These are phyloP conservation scores for Teratosphaeria destructans DNA, from an alignment of 2,329 filamentous ascomycete species.

Conservation along the genomic window DNA sequence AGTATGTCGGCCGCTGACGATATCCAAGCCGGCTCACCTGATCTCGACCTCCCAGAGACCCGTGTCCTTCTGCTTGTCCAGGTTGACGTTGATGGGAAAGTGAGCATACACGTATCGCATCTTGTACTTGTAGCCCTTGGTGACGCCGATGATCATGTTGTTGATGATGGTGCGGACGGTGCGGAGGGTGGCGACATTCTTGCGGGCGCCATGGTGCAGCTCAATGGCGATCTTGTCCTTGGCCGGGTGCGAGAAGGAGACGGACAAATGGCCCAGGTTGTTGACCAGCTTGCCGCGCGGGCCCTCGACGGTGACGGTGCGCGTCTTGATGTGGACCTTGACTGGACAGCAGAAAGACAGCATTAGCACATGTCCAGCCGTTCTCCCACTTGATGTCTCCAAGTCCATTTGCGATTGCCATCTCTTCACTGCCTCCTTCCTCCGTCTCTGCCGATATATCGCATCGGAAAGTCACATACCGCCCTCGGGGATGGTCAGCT, in stretches of 20 bases:
- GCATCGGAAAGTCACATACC: slow-evolving; percentile 53
- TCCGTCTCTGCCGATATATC: slow-evolving; percentile 2
- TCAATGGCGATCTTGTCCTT: slow-evolving; percentile 88
- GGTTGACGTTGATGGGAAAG: slow-evolving; percentile 99
- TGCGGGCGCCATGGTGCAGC: slow-evolving; percentile 96
- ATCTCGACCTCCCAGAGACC: slow-evolving; percentile 89
- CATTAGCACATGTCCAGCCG: background rate
- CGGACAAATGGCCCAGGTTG: slow-evolving; percentile 91
- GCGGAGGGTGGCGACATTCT: slow-evolving; percentile 94
- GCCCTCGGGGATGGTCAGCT: slow-evolving; percentile 89
- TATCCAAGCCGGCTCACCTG: slow-evolving; percentile 51
- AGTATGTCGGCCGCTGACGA: background rate
- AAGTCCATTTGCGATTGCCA: background rate
- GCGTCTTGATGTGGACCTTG: slow-evolving; percentile 95
- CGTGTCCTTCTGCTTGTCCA: slow-evolving; percentile 91
- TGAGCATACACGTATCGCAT: slow-evolving; percentile 99
- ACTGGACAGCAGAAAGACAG: slow-evolving; percentile 45
- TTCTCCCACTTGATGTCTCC: background rate
- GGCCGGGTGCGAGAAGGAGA: slow-evolving; percentile 85
- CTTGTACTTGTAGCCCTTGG: slow-evolving; percentile 99
- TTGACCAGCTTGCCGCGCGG: slow-evolving; percentile 94
- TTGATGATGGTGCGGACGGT: slow-evolving; percentile 97
- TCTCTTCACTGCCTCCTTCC: background rate
- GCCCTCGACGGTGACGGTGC: slow-evolving; percentile 93
- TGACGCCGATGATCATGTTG: slow-evolving; percentile 97